Conservation (phyloP, 2,329 filamentous ascomycete genomes). For the Arthroderma uncinatum region DNA sequence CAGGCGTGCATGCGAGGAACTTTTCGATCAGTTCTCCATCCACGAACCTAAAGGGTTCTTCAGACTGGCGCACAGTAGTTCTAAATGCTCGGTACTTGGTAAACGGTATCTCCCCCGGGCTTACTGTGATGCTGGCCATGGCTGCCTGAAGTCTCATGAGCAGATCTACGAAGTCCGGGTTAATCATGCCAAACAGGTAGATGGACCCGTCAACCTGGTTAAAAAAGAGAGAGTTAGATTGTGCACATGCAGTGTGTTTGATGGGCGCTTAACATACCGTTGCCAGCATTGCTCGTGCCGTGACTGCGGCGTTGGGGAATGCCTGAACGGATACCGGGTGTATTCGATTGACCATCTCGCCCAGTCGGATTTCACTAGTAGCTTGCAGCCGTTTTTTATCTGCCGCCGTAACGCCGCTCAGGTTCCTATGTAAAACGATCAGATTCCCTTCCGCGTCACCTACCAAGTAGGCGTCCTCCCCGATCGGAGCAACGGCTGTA, state of each 20-base stretch:
- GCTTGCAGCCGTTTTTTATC: conserved; percentile 61
- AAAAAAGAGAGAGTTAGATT: not conserved
- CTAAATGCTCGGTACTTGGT: conserved; percentile 71
- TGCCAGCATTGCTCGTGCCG: conserved; percentile 74
- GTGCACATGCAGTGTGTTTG: too few species aligned
- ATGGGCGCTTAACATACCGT: conserved; percentile 51
- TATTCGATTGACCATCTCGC: conserved; percentile 89
- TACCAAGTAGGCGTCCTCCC: conserved; percentile 64
- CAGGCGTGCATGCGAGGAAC: conserved; percentile 62
- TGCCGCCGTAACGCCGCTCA: conserved; percentile 59
- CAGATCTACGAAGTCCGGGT: conserved; percentile 60
- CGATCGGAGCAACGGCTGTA: conserved; percentile 64
- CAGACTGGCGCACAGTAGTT: conserved; percentile 56
- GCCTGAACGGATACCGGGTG: conserved; percentile 58
- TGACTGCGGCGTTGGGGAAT: conserved; percentile 54
- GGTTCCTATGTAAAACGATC: conserved; percentile 64
- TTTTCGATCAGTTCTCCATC: conserved; percentile 84
- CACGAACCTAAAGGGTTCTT: conserved; percentile 74
- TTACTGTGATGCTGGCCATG: conserved; percentile 55
- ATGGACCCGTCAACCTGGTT: conserved; percentile 73
- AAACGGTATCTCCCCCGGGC: conserved; percentile 65
- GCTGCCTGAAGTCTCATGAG: conserved; percentile 69
- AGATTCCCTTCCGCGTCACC: conserved; percentile 83
- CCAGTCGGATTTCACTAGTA: conserved; percentile 70
- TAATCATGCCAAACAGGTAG: conserved; percentile 77